Evolutionary conservation across 331 rosid species (phyloP).

Genomic region (Phaseolus coccineus): DNA sequence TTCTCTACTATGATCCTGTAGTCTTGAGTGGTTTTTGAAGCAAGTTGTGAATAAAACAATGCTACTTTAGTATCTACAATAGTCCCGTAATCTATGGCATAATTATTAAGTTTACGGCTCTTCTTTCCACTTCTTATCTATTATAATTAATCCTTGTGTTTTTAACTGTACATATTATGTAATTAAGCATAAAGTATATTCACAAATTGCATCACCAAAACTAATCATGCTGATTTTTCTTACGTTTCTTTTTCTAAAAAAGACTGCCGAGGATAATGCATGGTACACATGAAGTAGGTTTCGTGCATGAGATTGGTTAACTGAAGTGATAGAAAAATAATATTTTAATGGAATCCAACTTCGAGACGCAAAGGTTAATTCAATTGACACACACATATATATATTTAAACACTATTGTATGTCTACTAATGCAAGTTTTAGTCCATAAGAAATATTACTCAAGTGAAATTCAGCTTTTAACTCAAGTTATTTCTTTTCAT

Average conservation of each 20-base stretch:
- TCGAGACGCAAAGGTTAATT: constrained; percentile 43
- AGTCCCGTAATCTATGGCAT: constrained; percentile 25
- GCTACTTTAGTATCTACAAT: constrained; percentile 38
- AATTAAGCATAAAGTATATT: not conserved
- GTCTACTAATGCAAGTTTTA: not conserved
- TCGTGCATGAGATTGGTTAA: constrained; percentile 53
- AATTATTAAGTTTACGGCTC: constrained; percentile 41
- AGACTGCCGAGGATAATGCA: constrained; percentile 23
- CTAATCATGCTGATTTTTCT: not conserved
- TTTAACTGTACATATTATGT: constrained; percentile 5
- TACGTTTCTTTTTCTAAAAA: not conserved
- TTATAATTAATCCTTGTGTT: not conserved
- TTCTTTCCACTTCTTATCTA: constrained; percentile 18
- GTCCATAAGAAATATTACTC: not conserved
- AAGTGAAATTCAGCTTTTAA: constrained; percentile 3
- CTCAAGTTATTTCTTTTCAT: not conserved
- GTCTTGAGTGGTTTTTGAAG: constrained; percentile 43
- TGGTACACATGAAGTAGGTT: constrained; percentile 50
- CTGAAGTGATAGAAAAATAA: constrained; percentile 26
- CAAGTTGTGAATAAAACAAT: constrained; percentile 63
- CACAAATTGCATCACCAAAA: constrained; percentile 10
- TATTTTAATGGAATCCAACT: constrained; percentile 45
- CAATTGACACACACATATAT: not conserved
- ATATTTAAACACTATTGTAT: not conserved
- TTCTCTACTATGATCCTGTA: not conserved